phyloP scores from a whole-genome alignment of 257 asterid species.

The Solanum bulbocastanum region DNA sequence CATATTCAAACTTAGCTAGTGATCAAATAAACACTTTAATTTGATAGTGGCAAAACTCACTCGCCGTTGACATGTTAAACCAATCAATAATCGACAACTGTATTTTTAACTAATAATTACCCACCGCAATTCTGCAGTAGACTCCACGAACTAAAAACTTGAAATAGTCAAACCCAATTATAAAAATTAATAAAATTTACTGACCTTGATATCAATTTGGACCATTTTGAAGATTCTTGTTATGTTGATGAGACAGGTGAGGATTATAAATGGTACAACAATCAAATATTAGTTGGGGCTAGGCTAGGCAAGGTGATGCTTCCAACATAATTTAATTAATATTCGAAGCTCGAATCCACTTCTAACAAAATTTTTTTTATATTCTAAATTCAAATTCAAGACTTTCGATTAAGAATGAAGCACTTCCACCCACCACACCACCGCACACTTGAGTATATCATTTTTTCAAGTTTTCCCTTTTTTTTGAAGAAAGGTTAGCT shows the following conservation, averaged over 20 bases:
- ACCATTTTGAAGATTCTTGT: neutral
- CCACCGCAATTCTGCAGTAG: neutral
- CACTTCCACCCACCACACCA: too few relatives aligned
- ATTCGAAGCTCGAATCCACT: too few relatives aligned
- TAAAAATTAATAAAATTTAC: neutral
- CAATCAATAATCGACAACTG: neutral
- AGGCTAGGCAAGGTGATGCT: rapidly evolving
- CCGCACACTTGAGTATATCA: neutral
- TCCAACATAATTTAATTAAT: rapidly evolving
- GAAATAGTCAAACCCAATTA: neutral
- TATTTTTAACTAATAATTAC: neutral
- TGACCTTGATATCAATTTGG: neutral
- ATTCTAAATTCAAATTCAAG: rapidly evolving
- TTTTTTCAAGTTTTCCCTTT: neutral
- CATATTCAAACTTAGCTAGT: neutral
- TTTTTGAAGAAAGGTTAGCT: neutral
- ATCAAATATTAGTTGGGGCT: neutral
- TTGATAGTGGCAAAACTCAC: neutral
- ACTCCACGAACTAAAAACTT: neutral
- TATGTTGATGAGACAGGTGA: neutral
- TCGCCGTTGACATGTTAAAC: neutral
- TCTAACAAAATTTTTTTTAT: rapidly evolving
- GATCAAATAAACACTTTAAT: neutral
- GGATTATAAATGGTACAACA: neutral
- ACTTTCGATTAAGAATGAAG: too few relatives aligned